Percentiles rank a stretch among this genome's conserved stretches.
These are phyloP conservation scores for Blastomyces gilchristii DNA, from an alignment of 2,329 filamentous ascomycete species.

Conservation along the genomic window DNA sequence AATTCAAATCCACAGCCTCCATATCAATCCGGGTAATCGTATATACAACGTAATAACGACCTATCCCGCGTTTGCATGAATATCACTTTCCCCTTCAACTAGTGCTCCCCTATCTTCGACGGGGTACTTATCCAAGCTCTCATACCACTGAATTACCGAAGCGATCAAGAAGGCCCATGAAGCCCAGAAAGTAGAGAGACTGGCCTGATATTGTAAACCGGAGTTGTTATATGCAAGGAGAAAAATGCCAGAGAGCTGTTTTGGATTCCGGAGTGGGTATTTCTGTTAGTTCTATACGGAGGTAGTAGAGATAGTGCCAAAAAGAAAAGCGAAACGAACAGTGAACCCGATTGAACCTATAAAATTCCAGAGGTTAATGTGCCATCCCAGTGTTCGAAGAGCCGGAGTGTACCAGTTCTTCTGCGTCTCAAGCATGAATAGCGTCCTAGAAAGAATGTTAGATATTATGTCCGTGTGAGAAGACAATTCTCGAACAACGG, in stretches of 20 bases:
- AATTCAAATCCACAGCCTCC: not conserved
- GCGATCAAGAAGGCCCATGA: slow-evolving; percentile 37
- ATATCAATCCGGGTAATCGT: not conserved
- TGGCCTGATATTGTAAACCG: slow-evolving; percentile 43
- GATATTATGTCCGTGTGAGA: not conserved
- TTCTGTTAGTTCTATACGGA: not conserved
- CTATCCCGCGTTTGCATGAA: not conserved
- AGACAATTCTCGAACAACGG: not conserved
- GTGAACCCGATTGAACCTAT: slow-evolving; percentile 55
- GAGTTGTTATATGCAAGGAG: slow-evolving; percentile 22
- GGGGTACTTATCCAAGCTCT: slow-evolving; percentile 40
- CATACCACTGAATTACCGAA: slow-evolving; percentile 41
- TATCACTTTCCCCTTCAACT: not conserved
- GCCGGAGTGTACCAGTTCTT: slow-evolving; percentile 53
- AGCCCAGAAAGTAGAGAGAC: slow-evolving; percentile 38
- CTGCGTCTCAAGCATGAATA: slow-evolving; percentile 61
- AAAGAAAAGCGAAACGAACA: slow-evolving; percentile 17
- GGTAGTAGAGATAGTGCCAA: slow-evolving; percentile 3
- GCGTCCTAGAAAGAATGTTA: slow-evolving; percentile 25
- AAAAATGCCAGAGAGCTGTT: slow-evolving; percentile 4
- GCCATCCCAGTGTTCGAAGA: slow-evolving; percentile 50
- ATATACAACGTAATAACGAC: not conserved
- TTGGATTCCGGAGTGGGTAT: not conserved
- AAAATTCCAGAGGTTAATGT: slow-evolving; percentile 57
- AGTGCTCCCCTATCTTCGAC: slow-evolving; percentile 25